phyloP scores from a whole-genome alignment of 2,329 filamentous ascomycete genomes.

The Fusarium continuum region DNA sequence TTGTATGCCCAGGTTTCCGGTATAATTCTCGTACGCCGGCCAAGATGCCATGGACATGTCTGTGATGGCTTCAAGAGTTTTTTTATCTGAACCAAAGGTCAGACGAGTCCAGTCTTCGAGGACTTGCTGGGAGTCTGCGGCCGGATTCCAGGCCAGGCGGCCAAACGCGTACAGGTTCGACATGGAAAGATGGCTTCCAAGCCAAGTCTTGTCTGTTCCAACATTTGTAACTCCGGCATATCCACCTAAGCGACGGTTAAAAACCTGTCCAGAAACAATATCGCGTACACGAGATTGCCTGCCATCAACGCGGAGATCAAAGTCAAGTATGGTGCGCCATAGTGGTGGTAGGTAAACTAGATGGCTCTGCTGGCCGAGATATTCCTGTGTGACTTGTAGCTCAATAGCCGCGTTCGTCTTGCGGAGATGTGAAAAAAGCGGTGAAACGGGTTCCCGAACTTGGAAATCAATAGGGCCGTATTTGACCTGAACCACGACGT shows the following conservation, averaged over 20 bases:
- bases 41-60: conserved; percentile 74
- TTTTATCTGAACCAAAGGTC: conserved; percentile 66
- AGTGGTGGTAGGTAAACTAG: conserved; percentile 73
- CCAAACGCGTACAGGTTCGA: conserved; percentile 77
- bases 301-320: conserved; percentile 70
- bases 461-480: conserved; percentile 80
- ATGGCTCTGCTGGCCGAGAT: conserved; percentile 75
- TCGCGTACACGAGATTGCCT: conserved; percentile 65
- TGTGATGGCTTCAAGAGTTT: conserved; percentile 67
- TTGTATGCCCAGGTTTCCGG: conserved; percentile 74
- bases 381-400: conserved; percentile 74
- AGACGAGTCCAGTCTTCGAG: conserved; percentile 73
- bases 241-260: conserved; percentile 65
- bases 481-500: conserved; percentile 78
- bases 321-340: conserved; percentile 74
- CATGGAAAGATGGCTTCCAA: conserved; percentile 75
- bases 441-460: conserved; percentile 72
- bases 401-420: conserved; percentile 65
- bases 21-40: conserved; percentile 77
- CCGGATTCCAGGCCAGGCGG: conserved; percentile 71
- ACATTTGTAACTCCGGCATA: conserved; percentile 75
- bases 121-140: conserved; percentile 52
- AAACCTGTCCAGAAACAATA: conserved; percentile 68
- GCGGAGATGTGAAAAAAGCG: conserved; percentile 65
- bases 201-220: conserved; percentile 72